phyloP scores from a whole-genome alignment of 2,329 filamentous ascomycete species.

The Aspergillus melleus region DNA sequence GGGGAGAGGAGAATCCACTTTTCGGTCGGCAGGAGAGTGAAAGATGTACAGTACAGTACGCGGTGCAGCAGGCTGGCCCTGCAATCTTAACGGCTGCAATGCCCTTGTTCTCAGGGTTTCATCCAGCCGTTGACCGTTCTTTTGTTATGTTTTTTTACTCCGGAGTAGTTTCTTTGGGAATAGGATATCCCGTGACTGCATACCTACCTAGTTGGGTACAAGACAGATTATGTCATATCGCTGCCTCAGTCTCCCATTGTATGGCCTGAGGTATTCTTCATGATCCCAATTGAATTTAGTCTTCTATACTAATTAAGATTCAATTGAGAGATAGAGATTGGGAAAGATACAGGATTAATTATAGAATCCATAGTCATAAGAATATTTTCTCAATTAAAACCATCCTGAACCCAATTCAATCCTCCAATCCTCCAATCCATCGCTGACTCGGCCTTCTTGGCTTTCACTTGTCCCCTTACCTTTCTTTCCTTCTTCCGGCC shows the following conservation, averaged over 20 bases:
- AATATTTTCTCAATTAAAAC: neutral
- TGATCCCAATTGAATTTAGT: too few species aligned
- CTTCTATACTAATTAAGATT: too few species aligned
- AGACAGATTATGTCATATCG: neutral
- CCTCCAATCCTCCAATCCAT: neutral
- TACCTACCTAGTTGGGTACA: too few species aligned
- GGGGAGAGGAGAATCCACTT: conserved; percentile 2
- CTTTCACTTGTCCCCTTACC: neutral
- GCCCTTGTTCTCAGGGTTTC: too few species aligned
- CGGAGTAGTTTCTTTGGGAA: too few species aligned
- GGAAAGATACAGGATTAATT: neutral
- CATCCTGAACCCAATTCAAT: neutral
- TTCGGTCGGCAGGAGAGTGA: neutral
- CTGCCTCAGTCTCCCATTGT: neutral
- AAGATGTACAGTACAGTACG: too few species aligned
- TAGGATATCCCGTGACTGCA: too few species aligned
- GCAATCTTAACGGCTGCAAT: neutral
- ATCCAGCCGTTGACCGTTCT: too few species aligned
- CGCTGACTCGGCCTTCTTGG: neutral
- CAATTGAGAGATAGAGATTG: neutral
- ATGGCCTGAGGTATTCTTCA: neutral
- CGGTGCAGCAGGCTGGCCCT: neutral
- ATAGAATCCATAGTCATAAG: too few species aligned
- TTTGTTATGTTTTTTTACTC: too few species aligned
- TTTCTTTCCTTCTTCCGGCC: neutral